Conservation (phyloP, 1,284 basidiomycete genomes). For the Puccinia polysora region DNA sequence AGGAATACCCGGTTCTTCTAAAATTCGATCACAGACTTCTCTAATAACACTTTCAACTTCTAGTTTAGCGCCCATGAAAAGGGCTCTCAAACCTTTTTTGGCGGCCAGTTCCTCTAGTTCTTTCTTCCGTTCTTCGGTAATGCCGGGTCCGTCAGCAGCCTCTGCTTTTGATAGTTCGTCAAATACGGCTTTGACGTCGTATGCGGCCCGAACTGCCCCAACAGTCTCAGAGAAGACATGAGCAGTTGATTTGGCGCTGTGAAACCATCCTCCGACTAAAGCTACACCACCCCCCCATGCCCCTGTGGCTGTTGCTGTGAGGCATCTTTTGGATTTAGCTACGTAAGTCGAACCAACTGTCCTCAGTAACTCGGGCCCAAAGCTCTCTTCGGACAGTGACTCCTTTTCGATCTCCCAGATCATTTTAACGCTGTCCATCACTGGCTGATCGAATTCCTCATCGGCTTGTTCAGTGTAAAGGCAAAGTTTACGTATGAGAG, state of each 20-base stretch:
- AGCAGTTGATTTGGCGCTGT: conserved; percentile 88
- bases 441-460: conserved; percentile 28
- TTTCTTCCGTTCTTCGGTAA: conserved; percentile 77
- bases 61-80: conserved; percentile 71
- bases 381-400: conserved; percentile 82
- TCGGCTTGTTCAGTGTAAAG: conserved; percentile 49
- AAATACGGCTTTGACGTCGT: conserved; percentile 90
- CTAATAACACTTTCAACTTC: conserved; percentile 90
- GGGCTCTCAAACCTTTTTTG: conserved; percentile 63
- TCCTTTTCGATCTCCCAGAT: conserved; percentile 53
- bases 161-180: conserved; percentile 72
- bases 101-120: conserved; percentile 93
- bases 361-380: conserved; percentile 85
- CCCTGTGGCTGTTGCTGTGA: conserved; percentile 63
- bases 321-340: conserved; percentile 61
- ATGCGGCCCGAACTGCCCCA: conserved; percentile 76
- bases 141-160: conserved; percentile 79
- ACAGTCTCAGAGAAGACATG: conserved; percentile 89
- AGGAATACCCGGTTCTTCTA: conserved; percentile 56
- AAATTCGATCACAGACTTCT: conserved; percentile 83
- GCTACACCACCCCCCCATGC: conserved; percentile 66
- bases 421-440: conserved; percentile 46
- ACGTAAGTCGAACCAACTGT: conserved; percentile 85
- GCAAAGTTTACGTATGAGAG: conserved; percentile 51
- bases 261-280: conserved; percentile 71